Evolutionary conservation across 495 filamentous ascomycete genomes (phyloP), one percentile per base, ranked within the genome.

Genomic region (Hypoxylon subgilvum): DNA sequence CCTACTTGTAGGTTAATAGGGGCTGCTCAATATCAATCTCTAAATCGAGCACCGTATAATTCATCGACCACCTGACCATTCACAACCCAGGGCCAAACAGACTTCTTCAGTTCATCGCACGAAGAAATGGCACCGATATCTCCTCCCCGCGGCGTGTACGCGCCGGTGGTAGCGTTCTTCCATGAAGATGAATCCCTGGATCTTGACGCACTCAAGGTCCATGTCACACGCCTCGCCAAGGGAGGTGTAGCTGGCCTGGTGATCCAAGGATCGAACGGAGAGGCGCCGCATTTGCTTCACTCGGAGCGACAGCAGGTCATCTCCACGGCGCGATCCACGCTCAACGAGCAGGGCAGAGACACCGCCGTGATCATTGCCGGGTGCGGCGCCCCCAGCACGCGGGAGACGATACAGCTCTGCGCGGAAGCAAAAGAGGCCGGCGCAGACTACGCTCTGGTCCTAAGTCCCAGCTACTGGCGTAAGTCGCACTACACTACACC

Each of bases 211-310:
- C 82, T 80, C 30, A 76, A 78, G 52, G 81, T 76, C 40, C 88
- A 92, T 68, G 85, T 87, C 30, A 79, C 84, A 25, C 86, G 86
- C 63, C 85, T 92, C 8, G 87, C 85, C 38, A 66, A 80, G 53
- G 81, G 83, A 23, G 88, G 88, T 43, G 78, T 90, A 8, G 76
- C 83, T 31, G 89, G 88, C 25, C 76, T 92, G 25, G 84, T 88
- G 36, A 84, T 86, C 5, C 88, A 91, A 71, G 89, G 89, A 13
- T 91, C 87, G 71, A 96, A 93, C 68, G 91, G 91, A 61, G 91
- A 92, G 73, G 88, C 88, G 2, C 87, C 90, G 2, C 89, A 92
- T 65, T 76, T 92, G 16, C 84, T 86, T 39, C 84, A 84, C 32
- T 72, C 79, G 8, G 88, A 91, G 66, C 81, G 88, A 35, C 82